Evolutionary conservation across 352 stramenopile genomes (phyloP).

Genomic region (Phytophthora melonis): DNA sequence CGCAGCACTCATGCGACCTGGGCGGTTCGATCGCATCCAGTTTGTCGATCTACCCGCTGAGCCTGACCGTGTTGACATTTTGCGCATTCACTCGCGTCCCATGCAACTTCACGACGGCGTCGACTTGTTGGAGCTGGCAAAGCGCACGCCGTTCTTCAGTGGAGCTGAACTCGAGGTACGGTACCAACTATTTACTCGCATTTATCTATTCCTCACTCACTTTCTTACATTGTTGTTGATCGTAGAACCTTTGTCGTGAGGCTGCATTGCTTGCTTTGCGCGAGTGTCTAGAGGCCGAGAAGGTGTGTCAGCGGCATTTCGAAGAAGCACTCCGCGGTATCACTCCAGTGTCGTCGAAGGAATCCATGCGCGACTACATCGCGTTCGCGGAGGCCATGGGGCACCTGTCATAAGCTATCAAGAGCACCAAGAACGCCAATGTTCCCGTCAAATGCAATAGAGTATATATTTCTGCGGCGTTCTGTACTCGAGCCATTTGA

Average conservation of each 20-base stretch:
- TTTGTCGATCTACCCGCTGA: constrained; percentile 93
- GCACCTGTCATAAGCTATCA: constrained; percentile 41
- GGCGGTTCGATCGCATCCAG: constrained; percentile 96
- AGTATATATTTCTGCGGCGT: constrained; percentile 1
- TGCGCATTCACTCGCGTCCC: constrained; percentile 76
- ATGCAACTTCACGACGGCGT: constrained; percentile 79
- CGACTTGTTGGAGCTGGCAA: constrained; percentile 62
- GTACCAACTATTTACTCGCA: background rate
- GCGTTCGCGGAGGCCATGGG: constrained; percentile 75
- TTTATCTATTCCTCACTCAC: background rate
- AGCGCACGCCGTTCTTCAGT: constrained; percentile 71
- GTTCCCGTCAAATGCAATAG: constrained; percentile 18
- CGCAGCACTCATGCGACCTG: constrained; percentile 96
- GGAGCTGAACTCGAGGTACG: constrained; percentile 90
- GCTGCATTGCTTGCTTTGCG: constrained; percentile 78
- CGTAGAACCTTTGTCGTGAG: constrained; percentile 88
- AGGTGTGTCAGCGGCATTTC: constrained; percentile 73
- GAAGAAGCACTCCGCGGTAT: constrained; percentile 54
- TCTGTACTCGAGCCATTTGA: background rate
- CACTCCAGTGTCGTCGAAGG: constrained; percentile 62
- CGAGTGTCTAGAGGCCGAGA: constrained; percentile 65
- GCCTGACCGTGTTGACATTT: constrained; percentile 66
- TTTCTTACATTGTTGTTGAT: constrained; percentile 11
- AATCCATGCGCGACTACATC: constrained; percentile 65
- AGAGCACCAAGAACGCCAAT: background rate